Conservation (phyloP, 2,329 filamentous ascomycete species). For the Arthrobotrys iridis region DNA sequence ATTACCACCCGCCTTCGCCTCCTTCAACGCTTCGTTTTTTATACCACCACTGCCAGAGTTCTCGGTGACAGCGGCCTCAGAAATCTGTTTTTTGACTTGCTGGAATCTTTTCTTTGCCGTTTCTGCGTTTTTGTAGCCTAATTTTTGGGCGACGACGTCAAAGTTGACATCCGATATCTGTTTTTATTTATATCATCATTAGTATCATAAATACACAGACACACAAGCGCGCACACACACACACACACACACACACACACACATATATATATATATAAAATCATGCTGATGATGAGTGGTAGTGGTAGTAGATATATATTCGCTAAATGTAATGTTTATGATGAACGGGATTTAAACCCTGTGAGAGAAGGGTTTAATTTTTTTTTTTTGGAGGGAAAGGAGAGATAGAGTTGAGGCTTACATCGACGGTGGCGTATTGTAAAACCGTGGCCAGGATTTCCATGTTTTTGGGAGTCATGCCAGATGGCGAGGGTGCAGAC, state of each 20-base stretch:
- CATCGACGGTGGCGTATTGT: background rate
- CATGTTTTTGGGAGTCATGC: slow-evolving; percentile 15
- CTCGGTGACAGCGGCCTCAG: background rate
- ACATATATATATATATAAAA: no score
- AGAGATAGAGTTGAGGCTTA: slow-evolving; percentile 1
- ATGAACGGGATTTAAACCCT: no score
- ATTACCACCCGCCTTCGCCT: background rate
- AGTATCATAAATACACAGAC: background rate
- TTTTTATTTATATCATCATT: background rate
- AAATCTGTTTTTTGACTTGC: slow-evolving; percentile 22
- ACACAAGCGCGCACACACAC: no score
- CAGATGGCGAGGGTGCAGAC: background rate
- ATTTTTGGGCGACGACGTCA: slow-evolving; percentile 8
- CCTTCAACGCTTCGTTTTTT: background rate
- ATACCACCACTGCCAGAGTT: background rate
- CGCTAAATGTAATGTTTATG: no score
- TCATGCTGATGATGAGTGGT: no score
- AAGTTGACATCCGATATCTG: slow-evolving; percentile 4
- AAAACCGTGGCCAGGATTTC: slow-evolving; percentile 27
- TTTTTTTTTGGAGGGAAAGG: background rate
- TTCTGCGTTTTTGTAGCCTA: slow-evolving; percentile 29
- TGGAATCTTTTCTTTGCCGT: slow-evolving; percentile 20
- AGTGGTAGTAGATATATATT: no score
- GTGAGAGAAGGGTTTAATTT: no score
- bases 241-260: no score